Evolutionary conservation across 2,329 filamentous ascomycete genomes (phyloP), one percentile per base, ranked within the genome.

Genomic region (Bipolaris oryzae): DNA sequence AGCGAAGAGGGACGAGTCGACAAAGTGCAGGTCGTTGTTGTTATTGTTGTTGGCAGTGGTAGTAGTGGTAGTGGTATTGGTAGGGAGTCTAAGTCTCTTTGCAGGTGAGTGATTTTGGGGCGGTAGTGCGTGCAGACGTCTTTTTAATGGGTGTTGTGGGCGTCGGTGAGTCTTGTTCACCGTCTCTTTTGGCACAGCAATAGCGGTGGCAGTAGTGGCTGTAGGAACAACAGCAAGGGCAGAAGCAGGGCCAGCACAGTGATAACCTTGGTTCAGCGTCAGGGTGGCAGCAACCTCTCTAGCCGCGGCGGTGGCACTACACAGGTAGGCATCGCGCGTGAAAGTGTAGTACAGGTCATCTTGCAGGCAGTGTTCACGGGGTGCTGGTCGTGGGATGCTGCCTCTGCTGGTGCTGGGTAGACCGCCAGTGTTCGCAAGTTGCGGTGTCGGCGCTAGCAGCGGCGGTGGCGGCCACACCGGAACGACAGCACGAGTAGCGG

Each of bases 361-460:
- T 58, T 55, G 58, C 60, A 58, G 46, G 33, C 20, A 1, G 21
- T 53, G 53, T 49, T 46, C 61, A 63, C 58, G 58, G 44, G 61
- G 55, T 25, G 48, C 33, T 44, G 50, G 54, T 54, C 52, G 51
- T 31, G 57, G 45, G 60, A 53, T 52, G 42, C 49, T 43, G 25
- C 46, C 25, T 28, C 25, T 48, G 20, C 45, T 46, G 25, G 43
- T 31, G 28, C 28, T 48, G 16, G 41, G 57, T 56, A 43, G 20
- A 23, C 25, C 5, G 18, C 25, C 41, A 34, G 33, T 28, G 50
- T 28, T 41, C 15, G 37, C 25, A 41, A 39, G 53, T 48, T 52
- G 45, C 52, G 50, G 59, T 44, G 45, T 57, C 53, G 44, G 50
- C 50, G 45, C 44, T 31, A 43, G 45, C 23, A 53, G 35, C 28